Conservation (phyloP, 345 rosid genomes). For the Balakata baccata region DNA sequence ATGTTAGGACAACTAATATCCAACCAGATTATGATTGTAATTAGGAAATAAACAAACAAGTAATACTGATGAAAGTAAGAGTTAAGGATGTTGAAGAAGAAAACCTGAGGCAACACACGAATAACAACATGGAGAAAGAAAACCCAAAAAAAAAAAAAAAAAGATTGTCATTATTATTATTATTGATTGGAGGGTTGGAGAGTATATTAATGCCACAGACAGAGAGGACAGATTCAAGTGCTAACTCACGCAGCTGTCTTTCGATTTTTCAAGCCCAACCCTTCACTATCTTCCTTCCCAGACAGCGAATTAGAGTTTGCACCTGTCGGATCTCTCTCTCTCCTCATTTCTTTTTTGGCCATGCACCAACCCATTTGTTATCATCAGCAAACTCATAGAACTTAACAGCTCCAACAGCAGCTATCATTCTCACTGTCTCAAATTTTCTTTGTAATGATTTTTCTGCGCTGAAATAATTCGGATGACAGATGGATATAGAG, state of each 20-base stretch:
- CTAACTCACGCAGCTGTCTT: slow-evolving; percentile 51
- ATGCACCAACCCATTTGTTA: slow-evolving; percentile 21
- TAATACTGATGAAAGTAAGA: not conserved
- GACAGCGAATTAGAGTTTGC: slow-evolving; percentile 60
- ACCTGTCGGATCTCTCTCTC: slow-evolving; percentile 38
- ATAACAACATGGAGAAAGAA: too few relatives aligned
- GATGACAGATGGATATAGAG: too few relatives aligned
- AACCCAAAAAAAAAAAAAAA: too few relatives aligned
- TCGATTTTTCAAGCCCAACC: slow-evolving; percentile 37
- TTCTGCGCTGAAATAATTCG: slow-evolving; percentile 1
- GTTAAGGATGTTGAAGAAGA: not conserved
- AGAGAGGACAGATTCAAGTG: slow-evolving; percentile 54
- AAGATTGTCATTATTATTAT: too few relatives aligned
- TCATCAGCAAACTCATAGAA: not conserved
- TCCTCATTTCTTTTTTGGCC: slow-evolving; percentile 14
- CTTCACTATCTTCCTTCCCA: slow-evolving; percentile 19
- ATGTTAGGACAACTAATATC: slow-evolving; percentile 18
- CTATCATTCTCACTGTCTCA: slow-evolving; percentile 22
- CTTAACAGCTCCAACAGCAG: not conserved
- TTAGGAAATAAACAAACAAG: not conserved
- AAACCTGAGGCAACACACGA: slow-evolving; percentile 2
- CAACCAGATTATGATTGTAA: not conserved
- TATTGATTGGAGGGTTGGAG: too few relatives aligned
- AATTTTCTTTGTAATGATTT: slow-evolving; percentile 20
- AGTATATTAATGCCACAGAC: slow-evolving; percentile 50